These are phyloP conservation scores for Stentor roeselii DNA, from an alignment of 73 alveolate species.

Conservation along the genomic window DNA sequence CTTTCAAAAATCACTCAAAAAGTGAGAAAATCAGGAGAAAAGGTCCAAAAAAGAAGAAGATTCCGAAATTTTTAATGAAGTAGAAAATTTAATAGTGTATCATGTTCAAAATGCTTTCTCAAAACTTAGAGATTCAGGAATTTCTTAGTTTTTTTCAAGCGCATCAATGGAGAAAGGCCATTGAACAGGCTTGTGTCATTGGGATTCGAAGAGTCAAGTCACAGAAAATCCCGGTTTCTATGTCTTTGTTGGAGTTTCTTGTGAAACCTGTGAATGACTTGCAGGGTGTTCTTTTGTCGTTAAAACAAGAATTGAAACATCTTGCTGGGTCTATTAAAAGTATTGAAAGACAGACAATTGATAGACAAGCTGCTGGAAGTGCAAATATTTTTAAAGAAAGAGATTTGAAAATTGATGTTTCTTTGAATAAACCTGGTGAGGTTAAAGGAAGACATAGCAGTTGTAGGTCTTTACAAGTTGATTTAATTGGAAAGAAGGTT, in stretches of 20 bases:
- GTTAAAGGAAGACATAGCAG: not conserved
- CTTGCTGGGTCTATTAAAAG: not conserved
- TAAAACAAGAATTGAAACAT: not conserved
- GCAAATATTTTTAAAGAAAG: not conserved
- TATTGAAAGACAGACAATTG: not conserved
- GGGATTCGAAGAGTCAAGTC: not conserved
- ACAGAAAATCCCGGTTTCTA: not conserved
- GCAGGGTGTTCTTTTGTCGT: not conserved
- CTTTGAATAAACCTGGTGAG: not conserved
- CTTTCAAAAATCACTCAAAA: no score
- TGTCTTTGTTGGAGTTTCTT: not conserved
- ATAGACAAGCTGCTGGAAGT: not conserved
- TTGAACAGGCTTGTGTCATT: not conserved
- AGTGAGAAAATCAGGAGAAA: no score
- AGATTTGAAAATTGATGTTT: not conserved
- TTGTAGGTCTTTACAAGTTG: not conserved
- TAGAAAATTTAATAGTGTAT: no score
- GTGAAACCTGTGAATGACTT: not conserved
- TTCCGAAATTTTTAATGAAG: no score
- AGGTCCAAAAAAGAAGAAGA: no score
- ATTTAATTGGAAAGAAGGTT: not conserved
- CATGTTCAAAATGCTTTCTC: not conserved
- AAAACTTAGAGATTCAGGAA: not conserved
- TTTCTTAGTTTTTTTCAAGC: not conserved
- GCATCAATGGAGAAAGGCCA: not conserved